A percentile compares a stretch with the other conserved stretches of the same genome.
These are phyloP conservation scores for Penicillium goetzii DNA, from an alignment of 495 filamentous ascomycete genomes.

Conservation along the genomic window DNA sequence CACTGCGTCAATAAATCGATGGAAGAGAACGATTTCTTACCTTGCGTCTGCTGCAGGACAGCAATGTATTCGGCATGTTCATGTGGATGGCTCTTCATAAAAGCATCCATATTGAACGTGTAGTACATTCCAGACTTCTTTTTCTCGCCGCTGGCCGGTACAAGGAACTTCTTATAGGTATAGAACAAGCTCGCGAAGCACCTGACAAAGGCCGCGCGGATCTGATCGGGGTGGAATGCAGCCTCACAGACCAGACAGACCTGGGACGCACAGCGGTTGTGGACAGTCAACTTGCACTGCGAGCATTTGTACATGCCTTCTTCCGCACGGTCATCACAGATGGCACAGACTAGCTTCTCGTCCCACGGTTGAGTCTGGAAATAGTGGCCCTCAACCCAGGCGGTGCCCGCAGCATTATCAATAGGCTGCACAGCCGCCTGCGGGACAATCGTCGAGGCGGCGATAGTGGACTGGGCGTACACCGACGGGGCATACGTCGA, in stretches of 20 bases:
- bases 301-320: slow-evolving; percentile 87
- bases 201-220: slow-evolving; percentile 90
- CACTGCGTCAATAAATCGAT: not conserved
- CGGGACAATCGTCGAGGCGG: slow-evolving; percentile 97
- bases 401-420: slow-evolving; percentile 79
- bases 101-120: slow-evolving; percentile 91
- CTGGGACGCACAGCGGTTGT: slow-evolving; percentile 78
- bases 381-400: slow-evolving; percentile 95
- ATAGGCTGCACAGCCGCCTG: slow-evolving; percentile 85
- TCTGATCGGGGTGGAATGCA: slow-evolving; percentile 87
- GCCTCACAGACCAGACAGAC: slow-evolving; percentile 86
- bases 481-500: slow-evolving; percentile 92
- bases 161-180: slow-evolving; percentile 87
- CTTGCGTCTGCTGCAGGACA: slow-evolving; percentile 91
- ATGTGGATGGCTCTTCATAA: slow-evolving; percentile 84
- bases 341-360: slow-evolving; percentile 69
- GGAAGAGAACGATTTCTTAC: too few relatives aligned
- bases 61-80: slow-evolving; percentile 88
- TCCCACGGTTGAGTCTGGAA: slow-evolving; percentile 75
- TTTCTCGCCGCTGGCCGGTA: slow-evolving; percentile 75
- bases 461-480: slow-evolving; percentile 95
- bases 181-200: slow-evolving; percentile 94
- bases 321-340: slow-evolving; percentile 89
- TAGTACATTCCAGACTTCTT: slow-evolving; percentile 87
- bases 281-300: slow-evolving; percentile 75